Evolutionary conservation across 768 basidiomycete genomes (phyloP).

Genomic region (Paxillus involutus): DNA sequence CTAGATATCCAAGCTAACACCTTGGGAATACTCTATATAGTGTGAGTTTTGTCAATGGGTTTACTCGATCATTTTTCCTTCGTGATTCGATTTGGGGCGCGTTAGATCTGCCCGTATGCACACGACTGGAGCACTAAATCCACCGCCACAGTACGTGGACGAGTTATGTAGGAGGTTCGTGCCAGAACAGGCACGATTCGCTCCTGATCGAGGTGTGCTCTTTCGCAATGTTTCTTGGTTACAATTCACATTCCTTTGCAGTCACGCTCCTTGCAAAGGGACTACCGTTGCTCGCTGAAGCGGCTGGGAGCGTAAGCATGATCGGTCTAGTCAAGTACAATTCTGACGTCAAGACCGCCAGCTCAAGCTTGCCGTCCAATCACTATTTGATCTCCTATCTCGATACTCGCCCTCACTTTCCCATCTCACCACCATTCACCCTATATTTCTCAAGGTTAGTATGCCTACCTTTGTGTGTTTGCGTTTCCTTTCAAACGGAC

Average conservation of each 20-base stretch:
- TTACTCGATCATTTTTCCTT: not conserved
- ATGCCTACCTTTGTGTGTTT: not conserved
- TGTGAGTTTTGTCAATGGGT: slow-evolving; percentile 47
- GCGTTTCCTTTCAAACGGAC: not conserved
- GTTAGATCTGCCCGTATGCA: slow-evolving; percentile 60
- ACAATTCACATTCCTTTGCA: slow-evolving; percentile 26
- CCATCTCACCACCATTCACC: slow-evolving; percentile 70
- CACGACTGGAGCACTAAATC: slow-evolving; percentile 35
- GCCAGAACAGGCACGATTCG: slow-evolving; percentile 61
- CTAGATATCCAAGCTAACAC: slow-evolving; percentile 59
- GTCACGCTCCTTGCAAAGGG: slow-evolving; percentile 68
- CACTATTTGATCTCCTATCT: slow-evolving; percentile 57
- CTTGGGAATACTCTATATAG: slow-evolving; percentile 65
- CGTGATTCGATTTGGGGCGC: not conserved
- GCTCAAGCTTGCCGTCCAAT: slow-evolving; percentile 49
- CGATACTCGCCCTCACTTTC: slow-evolving; percentile 59
- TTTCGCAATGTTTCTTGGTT: not conserved
- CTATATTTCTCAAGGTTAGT: slow-evolving; percentile 62
- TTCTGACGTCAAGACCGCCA: slow-evolving; percentile 28
- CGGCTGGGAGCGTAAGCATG: slow-evolving; percentile 50
- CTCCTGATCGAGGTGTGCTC: slow-evolving; percentile 63
- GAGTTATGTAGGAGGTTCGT: slow-evolving; percentile 64
- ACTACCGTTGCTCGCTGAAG: slow-evolving; percentile 51
- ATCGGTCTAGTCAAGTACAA: not conserved
- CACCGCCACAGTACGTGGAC: slow-evolving; percentile 42